phyloP scores from a whole-genome alignment of 2,329 filamentous ascomycete genomes.

The Dactylellina drechsleri region DNA sequence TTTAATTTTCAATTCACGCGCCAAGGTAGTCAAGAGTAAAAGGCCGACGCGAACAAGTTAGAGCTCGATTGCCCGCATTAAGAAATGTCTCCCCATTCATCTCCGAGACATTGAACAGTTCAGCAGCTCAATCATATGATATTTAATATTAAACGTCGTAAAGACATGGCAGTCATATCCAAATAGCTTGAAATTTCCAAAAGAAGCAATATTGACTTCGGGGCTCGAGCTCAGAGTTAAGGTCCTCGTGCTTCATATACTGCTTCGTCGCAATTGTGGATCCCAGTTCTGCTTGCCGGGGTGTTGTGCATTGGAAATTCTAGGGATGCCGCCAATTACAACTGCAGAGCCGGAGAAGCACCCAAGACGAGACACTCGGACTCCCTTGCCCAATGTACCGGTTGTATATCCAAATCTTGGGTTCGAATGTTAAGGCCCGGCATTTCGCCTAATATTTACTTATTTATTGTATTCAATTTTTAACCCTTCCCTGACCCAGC shows the following conservation, averaged over 20 bases:
- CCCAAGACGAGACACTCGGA: conserved; percentile 27
- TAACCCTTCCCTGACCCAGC: conserved; percentile 3
- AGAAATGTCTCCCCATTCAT: conserved; percentile 42
- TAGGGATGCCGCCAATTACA: conserved; percentile 30
- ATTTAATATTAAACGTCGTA: conserved; percentile 45
- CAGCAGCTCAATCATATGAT: conserved; percentile 46
- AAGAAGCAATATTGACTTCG: too few species aligned
- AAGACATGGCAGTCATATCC: conserved; percentile 50
- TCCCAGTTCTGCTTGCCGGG: conserved; percentile 26
- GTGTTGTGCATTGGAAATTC: conserved; percentile 24
- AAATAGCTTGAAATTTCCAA: too few species aligned
- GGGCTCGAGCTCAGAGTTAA: too few species aligned
- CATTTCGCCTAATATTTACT: conserved; percentile 2
- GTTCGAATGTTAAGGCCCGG: conserved; percentile 28
- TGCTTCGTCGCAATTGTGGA: background rate
- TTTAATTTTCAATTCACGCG: too few species aligned
- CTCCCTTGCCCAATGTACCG: conserved; percentile 18
- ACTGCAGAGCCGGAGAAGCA: conserved; percentile 20
- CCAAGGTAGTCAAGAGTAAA: too few species aligned
- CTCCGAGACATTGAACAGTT: conserved; percentile 50
- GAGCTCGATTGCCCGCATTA: conserved; percentile 14
- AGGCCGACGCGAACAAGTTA: too few species aligned
- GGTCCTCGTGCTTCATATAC: too few species aligned
- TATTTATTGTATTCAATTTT: conserved; percentile 16
- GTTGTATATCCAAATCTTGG: conserved; percentile 8